phyloP scores from a whole-genome alignment of 352 stramenopile genomes.

The Phytophthora melonis region DNA sequence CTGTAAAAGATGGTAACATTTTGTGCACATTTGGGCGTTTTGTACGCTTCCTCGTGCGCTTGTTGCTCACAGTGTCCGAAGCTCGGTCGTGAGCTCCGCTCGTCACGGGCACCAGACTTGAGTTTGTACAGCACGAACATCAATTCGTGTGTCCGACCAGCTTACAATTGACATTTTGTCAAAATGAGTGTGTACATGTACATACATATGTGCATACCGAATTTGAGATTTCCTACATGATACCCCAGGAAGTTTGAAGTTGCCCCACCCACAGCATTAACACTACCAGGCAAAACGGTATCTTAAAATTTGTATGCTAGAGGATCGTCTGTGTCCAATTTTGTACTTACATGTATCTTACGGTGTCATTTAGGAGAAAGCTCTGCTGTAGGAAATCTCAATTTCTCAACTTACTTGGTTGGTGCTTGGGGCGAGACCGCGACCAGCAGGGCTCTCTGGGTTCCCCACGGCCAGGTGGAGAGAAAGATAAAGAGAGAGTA shows the following conservation, averaged over 20 bases:
- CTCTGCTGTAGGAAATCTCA: too few species aligned
- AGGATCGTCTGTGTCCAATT: too few species aligned
- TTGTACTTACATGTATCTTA: too few species aligned
- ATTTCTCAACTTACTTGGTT: background rate
- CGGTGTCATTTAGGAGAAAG: too few species aligned
- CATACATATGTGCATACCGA: too few species aligned
- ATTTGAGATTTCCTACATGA: too few species aligned
- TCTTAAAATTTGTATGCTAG: too few species aligned
- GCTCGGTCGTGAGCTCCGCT: constrained; percentile 1
- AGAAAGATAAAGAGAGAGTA: background rate
- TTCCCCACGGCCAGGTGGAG: constrained; percentile 3
- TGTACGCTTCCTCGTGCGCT: background rate
- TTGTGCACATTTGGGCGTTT: constrained; percentile 7
- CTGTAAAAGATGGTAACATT: background rate
- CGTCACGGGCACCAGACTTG: background rate
- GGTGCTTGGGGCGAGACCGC: background rate
- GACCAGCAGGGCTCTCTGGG: background rate
- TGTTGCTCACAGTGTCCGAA: constrained; percentile 4
- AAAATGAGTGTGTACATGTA: background rate
- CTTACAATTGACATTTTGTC: background rate
- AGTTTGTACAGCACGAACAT: background rate
- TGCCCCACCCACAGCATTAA: too few species aligned
- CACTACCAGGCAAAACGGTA: too few species aligned
- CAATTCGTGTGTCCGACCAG: background rate
- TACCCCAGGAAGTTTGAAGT: too few species aligned